Base-by-base conservation (phyloP, 2,329 filamentous ascomycete genomes). In the Talaromyces verruculosus region DNA sequence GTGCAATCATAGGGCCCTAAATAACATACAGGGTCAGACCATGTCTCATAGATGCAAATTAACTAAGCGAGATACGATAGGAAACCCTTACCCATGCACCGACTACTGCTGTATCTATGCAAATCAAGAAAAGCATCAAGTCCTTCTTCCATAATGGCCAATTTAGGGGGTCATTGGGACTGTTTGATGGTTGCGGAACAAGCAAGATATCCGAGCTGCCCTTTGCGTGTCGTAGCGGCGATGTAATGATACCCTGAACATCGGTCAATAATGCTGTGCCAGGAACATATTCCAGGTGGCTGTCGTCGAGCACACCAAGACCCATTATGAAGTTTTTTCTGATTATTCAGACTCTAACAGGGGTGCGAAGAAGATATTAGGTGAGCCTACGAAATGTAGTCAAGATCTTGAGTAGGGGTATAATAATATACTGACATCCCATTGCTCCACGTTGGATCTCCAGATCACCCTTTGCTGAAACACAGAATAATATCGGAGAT, bases 111-210 rank as follows among this genome's bases (percentile, higher is more conserved):
- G 77, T 77, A 67, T 77, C 76, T 57, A 79, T 73, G 43, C 74
- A 74, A 61, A 79, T 77, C 45, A 80, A 74, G 58, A 77, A 71
- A 11, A 80, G 65, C 66, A 79, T 78, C 2, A 76, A 65, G 68
- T 80, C 77, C 66, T 81, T 81, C 68, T 79, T 80, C 70, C 65
- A 77, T 25, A 65, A 69, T 66, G 70, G 69, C 72, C 72, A 73
- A 68, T 73, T 71, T 65, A 74, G 63, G 25, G 74, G 75, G 64
- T 74, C 73, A 63, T 74, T 73, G 2, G 74, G 74, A 47, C 73
- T 71, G 25, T 30, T 51, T 51, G 47, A 51, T 3, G 47, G 47
- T 10, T 51, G 47, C 7, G 47, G 47, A 51, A 51, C 47, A 6
- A 51, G 47, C 25, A 51, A 51, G 25, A 51, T 51, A 51, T 51